Percentiles rank a stretch among this genome's conserved stretches.
phyloP scores from a whole-genome alignment of 805 yeast genomes.

The Kuraishia molischiana region DNA sequence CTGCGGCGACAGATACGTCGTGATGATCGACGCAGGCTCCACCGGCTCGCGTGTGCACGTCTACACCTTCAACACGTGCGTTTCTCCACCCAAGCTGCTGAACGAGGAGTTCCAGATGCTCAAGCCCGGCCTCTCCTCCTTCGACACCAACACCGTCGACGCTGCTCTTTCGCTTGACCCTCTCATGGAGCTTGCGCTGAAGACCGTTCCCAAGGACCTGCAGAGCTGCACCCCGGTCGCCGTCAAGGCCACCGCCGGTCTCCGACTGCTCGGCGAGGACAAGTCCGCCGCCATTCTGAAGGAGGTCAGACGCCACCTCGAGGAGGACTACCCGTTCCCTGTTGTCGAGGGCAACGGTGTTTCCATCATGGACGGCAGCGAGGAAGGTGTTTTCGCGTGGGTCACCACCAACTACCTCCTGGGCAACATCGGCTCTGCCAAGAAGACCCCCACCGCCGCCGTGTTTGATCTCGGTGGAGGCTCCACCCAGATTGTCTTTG shows the following conservation, averaged over 20 bases:
- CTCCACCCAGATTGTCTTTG: conserved; percentile 96
- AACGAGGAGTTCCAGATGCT: conserved; percentile 80
- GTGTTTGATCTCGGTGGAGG: conserved; percentile 98
- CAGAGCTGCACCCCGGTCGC: conserved; percentile 88
- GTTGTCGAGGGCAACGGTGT: conserved; percentile 83
- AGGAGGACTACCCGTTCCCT: conserved; percentile 81
- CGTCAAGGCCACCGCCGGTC: conserved; percentile 97
- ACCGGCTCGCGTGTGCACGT: conserved; percentile 95
- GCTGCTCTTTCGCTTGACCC: conserved; percentile 91
- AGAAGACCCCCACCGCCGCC: conserved; percentile 82
- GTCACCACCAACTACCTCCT: conserved; percentile 88
- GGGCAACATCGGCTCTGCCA: conserved; percentile 84
- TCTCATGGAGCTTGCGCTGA: conserved; percentile 64
- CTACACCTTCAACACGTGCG: conserved; percentile 83
- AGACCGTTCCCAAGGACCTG: conserved; percentile 61
- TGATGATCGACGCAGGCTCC: conserved; percentile 97
- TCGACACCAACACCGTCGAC: conserved; percentile 65
- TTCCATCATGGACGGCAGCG: conserved; percentile 90
- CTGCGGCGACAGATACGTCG: conserved; percentile 54
- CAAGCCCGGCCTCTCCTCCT: conserved; percentile 86
- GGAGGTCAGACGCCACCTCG: conserved; percentile 70
- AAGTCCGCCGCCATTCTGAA: conserved; percentile 62
- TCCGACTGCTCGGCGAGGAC: conserved; percentile 73
- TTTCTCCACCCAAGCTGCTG: conserved; percentile 71
- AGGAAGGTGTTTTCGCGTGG: conserved; percentile 99